Percentiles rank a stretch among this genome's conserved stretches.
Conservation (phyloP, 176 grass and related monocot genomes). For the Secale cereale region DNA sequence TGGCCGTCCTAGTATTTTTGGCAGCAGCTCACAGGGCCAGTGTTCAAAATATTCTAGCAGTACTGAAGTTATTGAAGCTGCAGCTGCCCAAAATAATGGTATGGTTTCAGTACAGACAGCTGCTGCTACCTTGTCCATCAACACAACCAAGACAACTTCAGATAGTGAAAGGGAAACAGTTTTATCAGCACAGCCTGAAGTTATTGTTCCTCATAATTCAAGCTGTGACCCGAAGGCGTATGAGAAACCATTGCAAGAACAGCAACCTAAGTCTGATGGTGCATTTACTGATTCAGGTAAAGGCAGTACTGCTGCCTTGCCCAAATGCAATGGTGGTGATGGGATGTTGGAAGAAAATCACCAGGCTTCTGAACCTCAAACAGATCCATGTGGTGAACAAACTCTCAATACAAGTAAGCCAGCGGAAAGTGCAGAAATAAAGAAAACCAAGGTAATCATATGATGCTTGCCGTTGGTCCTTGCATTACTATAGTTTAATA, state of each 20-base stretch:
- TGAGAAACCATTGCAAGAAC: slow-evolving; percentile 22
- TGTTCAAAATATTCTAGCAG: not conserved
- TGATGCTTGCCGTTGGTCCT: not conserved
- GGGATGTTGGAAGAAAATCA: not conserved
- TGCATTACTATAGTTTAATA: not conserved
- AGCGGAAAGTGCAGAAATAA: not conserved
- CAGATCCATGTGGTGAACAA: not conserved
- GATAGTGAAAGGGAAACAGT: not conserved
- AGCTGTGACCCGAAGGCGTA: slow-evolving; percentile 13
- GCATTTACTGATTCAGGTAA: slow-evolving; percentile 6
- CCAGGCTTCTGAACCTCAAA: not conserved
- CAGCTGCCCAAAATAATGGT: slow-evolving; percentile 35
- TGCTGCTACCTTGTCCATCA: slow-evolving; percentile 12
- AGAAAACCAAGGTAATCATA: slow-evolving; percentile 26
- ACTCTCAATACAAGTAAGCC: slow-evolving; percentile 1
- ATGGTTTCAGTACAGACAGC: slow-evolving; percentile 10
- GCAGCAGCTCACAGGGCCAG: not conserved
- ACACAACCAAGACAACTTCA: slow-evolving; percentile 17
- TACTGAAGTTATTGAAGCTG: slow-evolving; percentile 5
- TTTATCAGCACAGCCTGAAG: slow-evolving; percentile 11
- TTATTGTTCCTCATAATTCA: slow-evolving; percentile 1
- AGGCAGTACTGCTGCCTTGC: not conserved
- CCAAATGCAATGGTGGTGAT: not conserved
- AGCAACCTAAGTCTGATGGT: slow-evolving; percentile 21
- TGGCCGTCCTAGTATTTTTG: slow-evolving; percentile 4